A percentile compares a stretch with the other conserved stretches of the same genome.
Evolutionary conservation across 1,284 basidiomycete genomes (phyloP).

Genomic region (Stygiomarasmius scandens): DNA sequence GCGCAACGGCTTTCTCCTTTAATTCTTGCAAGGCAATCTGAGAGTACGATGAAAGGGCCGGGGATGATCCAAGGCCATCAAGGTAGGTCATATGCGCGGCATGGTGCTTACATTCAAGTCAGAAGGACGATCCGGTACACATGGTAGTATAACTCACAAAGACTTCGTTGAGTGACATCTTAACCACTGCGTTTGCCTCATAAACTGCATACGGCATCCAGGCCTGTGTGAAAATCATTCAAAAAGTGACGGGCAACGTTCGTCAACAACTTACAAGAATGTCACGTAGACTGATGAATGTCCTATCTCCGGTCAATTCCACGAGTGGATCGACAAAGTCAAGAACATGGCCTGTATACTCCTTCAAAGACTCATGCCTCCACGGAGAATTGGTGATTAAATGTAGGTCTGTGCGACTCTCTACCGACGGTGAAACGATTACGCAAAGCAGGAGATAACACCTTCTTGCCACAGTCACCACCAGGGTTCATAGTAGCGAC

Average conservation of each 20-base stretch:
- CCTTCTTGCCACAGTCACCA: conserved; percentile 99
- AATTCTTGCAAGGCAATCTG: conserved; percentile 49
- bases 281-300: conserved; percentile 84
- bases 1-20: conserved; percentile 49
- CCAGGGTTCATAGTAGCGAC: conserved; percentile 99
- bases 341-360: conserved; percentile 70
- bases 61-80: conserved; percentile 81
- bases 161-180: conserved; percentile 52
- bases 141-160: conserved; percentile 78
- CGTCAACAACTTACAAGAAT: conserved; percentile 71
- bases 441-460: conserved; percentile 93
- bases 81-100: conserved; percentile 86
- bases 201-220: conserved; percentile 91
- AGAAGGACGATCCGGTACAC: neutral
- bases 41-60: conserved; percentile 66
- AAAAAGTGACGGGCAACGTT: conserved; percentile 13
- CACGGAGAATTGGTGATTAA: conserved; percentile 82
- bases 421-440: conserved; percentile 96
- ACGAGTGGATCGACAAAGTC: conserved; percentile 87
- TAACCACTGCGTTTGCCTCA: conserved; percentile 46
- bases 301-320: conserved; percentile 62
- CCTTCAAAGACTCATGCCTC: conserved; percentile 57
- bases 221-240: conserved; percentile 59
- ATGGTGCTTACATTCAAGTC: conserved; percentile 62
- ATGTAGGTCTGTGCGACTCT: conserved; percentile 74